A percentile compares a stretch with the other conserved stretches of the same genome.
Conservation (phyloP, 257 asterid species). For the Solanum phureja region DNA sequence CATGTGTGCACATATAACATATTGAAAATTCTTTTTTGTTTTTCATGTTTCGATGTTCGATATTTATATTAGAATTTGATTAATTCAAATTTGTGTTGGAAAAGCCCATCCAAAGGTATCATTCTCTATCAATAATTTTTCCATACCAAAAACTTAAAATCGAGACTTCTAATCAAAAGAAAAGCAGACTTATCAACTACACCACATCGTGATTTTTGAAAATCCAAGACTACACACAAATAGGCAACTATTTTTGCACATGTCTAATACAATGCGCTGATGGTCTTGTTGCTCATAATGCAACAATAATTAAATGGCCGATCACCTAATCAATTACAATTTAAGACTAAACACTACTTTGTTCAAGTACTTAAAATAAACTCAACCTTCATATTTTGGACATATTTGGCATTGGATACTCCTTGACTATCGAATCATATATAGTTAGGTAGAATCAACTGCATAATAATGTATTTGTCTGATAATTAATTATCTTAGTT, state of each 20-base stretch:
- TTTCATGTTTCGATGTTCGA: not conserved
- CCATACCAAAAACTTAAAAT: rapidly evolving
- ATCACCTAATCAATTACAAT: not conserved
- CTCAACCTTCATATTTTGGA: not conserved
- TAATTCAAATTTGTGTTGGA: not conserved
- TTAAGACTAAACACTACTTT: not conserved
- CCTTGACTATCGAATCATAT: too few relatives aligned
- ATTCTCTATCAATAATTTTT: not conserved
- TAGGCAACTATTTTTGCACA: not conserved
- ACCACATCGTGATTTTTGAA: not conserved
- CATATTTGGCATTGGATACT: not conserved
- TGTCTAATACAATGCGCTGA: not conserved
- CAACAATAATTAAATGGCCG: not conserved
- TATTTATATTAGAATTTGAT: not conserved
- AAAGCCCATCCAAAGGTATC: not conserved
- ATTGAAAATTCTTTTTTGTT: not conserved
- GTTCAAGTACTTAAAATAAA: not conserved
- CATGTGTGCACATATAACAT: not conserved
- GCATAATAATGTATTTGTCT: not conserved
- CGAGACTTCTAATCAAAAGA: not conserved
- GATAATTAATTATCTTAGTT: not conserved
- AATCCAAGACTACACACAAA: not conserved
- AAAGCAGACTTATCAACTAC: not conserved
- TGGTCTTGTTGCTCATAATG: not conserved
- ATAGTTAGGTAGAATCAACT: not conserved